phyloP scores from a whole-genome alignment of 768 basidiomycete species.

The Calocera viscosa region DNA sequence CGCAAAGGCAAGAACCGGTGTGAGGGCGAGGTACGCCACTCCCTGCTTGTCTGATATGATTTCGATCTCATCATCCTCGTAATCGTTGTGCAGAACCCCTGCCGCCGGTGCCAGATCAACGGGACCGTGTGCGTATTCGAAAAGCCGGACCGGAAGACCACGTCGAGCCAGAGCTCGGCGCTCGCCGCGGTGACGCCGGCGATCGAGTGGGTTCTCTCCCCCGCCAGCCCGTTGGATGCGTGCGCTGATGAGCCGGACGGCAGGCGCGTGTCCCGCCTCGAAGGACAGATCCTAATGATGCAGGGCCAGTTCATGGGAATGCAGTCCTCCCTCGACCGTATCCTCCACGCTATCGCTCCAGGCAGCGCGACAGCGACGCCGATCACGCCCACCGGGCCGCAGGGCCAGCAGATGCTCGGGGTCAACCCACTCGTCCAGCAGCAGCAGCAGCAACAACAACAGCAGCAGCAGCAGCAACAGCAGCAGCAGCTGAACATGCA shows the following conservation, averaged over 20 bases:
- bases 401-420: not conserved
- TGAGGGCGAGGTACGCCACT: conserved; percentile 65
- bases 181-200: conserved; percentile 38
- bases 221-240: conserved; percentile 15
- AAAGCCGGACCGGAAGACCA: conserved; percentile 78
- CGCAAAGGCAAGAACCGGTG: conserved; percentile 88
- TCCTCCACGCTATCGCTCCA: conserved; percentile 53
- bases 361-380: conserved; percentile 19
- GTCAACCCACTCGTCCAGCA: conserved; percentile 4
- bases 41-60: conserved; percentile 11
- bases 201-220: conserved; percentile 43
- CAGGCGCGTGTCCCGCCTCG: conserved; percentile 71
- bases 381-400: conserved; percentile 13
- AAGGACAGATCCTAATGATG: conserved; percentile 80
- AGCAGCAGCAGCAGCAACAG: conserved; percentile 11
- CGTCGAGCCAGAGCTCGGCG: conserved; percentile 24
- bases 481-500: conserved; percentile 13
- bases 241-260: conserved; percentile 13
- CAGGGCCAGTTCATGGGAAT: conserved; percentile 92
- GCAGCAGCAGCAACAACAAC: conserved; percentile 7
- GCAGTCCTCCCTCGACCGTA: conserved; percentile 79
- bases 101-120: conserved; percentile 75
- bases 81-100: conserved; percentile 84
- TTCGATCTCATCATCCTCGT: too few species aligned
- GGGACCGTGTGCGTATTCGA: conserved; percentile 76